These are phyloP conservation scores for Phymatotrichopsis omnivora DNA, from an alignment of 2,329 filamentous ascomycete species.

Conservation along the genomic window DNA sequence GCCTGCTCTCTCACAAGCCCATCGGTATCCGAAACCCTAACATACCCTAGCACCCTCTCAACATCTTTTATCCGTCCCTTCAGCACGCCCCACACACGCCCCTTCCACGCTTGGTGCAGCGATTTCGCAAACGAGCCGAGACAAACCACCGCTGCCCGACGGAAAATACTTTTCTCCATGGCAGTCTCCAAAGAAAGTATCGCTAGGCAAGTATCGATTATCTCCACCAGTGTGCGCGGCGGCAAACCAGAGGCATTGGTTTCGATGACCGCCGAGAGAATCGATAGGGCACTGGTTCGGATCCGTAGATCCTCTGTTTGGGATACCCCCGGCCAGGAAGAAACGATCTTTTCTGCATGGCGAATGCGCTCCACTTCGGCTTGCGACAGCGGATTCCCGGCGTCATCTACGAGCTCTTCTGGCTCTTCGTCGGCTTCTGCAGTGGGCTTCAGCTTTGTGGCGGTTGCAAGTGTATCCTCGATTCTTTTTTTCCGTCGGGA, in stretches of 20 bases:
- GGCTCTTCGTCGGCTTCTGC: slow-evolving; percentile 30
- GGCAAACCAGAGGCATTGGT: slow-evolving; percentile 49
- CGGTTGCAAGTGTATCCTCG: slow-evolving; percentile 47
- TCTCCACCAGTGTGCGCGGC: slow-evolving; percentile 43
- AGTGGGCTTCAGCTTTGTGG: slow-evolving; percentile 38
- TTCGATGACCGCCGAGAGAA: slow-evolving; percentile 52
- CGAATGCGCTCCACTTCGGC: slow-evolving; percentile 42
- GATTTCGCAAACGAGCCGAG: slow-evolving; percentile 49
- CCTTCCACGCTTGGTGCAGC: slow-evolving; percentile 34
- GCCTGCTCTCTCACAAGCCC: slow-evolving; percentile 59
- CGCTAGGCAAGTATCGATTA: slow-evolving; percentile 53
- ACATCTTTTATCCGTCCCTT: slow-evolving; percentile 43
- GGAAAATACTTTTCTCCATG: slow-evolving; percentile 52
- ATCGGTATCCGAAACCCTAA: slow-evolving; percentile 56
- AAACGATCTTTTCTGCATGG: slow-evolving; percentile 50
- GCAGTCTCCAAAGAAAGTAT: slow-evolving; percentile 54
- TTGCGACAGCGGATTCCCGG: slow-evolving; percentile 37
- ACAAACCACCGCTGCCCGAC: slow-evolving; percentile 55
- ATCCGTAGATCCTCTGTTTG: slow-evolving; percentile 57
- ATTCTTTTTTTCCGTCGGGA: slow-evolving; percentile 50
- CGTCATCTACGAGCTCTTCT: slow-evolving; percentile 28
- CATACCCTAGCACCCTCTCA: slow-evolving; percentile 51
- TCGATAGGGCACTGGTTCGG: slow-evolving; percentile 57
- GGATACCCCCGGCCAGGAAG: slow-evolving; percentile 56
- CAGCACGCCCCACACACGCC: slow-evolving; percentile 25